Evolutionary conservation across 139 green algal species (phyloP), one percentile per base, ranked within the genome.

Genomic region (Coccomyxa sp.): DNA sequence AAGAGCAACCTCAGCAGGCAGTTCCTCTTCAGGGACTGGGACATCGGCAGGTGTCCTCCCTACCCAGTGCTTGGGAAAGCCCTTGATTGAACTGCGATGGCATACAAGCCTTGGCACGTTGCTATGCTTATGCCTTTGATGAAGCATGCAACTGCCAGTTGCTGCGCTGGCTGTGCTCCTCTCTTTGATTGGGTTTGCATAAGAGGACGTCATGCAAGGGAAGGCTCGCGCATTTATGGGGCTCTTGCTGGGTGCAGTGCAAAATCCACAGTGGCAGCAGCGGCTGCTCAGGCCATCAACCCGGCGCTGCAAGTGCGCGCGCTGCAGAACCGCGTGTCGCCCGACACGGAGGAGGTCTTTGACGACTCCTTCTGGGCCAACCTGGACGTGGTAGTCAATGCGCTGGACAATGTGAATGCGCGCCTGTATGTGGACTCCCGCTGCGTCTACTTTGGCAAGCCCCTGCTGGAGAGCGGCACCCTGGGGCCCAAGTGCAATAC

Each of bases 401-500:
- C 95, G 18, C 88, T 99, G 78, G 96, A 99, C 87, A 99, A 99
- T 83, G 94, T 99, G 84, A 82, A 70, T 54, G 83, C 89, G 64
- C 82, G 93, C n/a, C 84, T 97, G 44, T 98, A 97, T 80, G 93
- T 97, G 7, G 93, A 97, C 87, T 89, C 80, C 36, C 89, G 95
- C 74, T 99, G 96, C 85, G 95, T 99, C 29, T 99, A 99, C 90
- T 99, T 98, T 83, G 73, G 87, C 80, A 98, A 98, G 89, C 95
- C 96, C 9, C 89, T 99, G 81, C 86, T 99, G 84, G 96, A 99
- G 86, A 91, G 77, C 31, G 96, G 95, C 71, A 99, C 96, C 14
- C 89, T 99, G 70, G 96, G 96, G 10, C 77, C 96, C 78, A 99
- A 99, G 90, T 98, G 93, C 93, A 99, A 99, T 91, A 99, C 96